These are phyloP conservation scores for Tuber indicum DNA, from an alignment of 495 filamentous ascomycete genomes.

Conservation along the genomic window DNA sequence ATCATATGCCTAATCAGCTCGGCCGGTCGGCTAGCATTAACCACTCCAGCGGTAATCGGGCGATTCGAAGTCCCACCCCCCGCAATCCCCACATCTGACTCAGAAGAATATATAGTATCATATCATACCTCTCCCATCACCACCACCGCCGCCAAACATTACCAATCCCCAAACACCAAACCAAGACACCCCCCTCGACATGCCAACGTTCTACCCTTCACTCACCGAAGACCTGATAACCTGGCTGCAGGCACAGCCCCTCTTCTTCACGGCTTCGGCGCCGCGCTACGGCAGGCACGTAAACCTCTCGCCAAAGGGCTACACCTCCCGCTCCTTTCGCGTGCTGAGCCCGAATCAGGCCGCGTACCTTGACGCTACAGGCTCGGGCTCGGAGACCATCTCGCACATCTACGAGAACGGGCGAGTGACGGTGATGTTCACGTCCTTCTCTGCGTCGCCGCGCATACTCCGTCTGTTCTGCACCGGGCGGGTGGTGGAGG, in stretches of 20 bases:
- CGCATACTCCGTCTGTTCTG: constrained; percentile 68
- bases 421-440: constrained; percentile 65
- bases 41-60: neutral
- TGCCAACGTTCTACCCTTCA: constrained; percentile 58
- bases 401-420: constrained; percentile 69
- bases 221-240: constrained; percentile 52
- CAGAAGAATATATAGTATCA: neutral
- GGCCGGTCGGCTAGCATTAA: neutral
- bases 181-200: constrained; percentile 34
- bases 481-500: constrained; percentile 58
- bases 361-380: constrained; percentile 66
- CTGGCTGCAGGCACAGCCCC: constrained; percentile 57
- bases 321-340: constrained; percentile 52
- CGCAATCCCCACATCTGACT: neutral
- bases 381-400: constrained; percentile 66
- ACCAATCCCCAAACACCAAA: neutral
- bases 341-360: constrained; percentile 54
- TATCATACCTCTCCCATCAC: neutral
- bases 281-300: constrained; percentile 47
- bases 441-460: constrained; percentile 57
- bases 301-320: constrained; percentile 67
- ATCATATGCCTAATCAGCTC: neutral
- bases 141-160: neutral
- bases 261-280: constrained; percentile 65
- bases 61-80: neutral